phyloP scores from a whole-genome alignment of 352 stramenopile genomes.

The Thalassiosira oceanica region DNA sequence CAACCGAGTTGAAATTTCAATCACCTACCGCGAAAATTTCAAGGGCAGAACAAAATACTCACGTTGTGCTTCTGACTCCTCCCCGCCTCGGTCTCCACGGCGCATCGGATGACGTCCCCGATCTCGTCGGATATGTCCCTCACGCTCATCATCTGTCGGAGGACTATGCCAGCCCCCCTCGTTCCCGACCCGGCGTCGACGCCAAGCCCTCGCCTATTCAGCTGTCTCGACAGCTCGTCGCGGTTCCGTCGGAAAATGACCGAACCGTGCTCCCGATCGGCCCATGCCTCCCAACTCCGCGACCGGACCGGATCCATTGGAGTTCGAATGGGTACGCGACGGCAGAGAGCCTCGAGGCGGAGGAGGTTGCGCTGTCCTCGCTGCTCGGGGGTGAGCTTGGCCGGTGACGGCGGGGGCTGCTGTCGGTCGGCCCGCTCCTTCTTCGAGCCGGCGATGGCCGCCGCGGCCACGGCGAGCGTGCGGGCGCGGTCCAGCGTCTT shows the following conservation, averaged over 20 bases:
- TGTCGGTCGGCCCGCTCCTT: constrained; percentile 18
- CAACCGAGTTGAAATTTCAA: too few relatives aligned
- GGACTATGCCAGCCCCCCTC: constrained; percentile 55
- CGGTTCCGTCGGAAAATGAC: constrained; percentile 76
- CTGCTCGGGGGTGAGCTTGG: constrained; percentile 52
- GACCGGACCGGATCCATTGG: constrained; percentile 72
- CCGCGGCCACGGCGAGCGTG: constrained; percentile 67
- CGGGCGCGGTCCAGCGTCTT: constrained; percentile 48
- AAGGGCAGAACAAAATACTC: constrained; percentile 18
- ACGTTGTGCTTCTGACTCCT: constrained; percentile 66
- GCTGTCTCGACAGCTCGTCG: constrained; percentile 49
- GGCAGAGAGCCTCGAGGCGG: constrained; percentile 65
- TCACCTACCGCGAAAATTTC: not conserved
- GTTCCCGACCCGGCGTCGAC: constrained; percentile 57
- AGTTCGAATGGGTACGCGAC: constrained; percentile 45
- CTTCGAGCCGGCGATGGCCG: constrained; percentile 56
- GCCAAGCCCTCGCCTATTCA: constrained; percentile 51
- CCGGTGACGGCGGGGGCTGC: not conserved
- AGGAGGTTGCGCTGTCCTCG: constrained; percentile 63
- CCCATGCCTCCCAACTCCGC: constrained; percentile 74
- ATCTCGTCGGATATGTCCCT: constrained; percentile 67
- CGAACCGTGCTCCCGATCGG: constrained; percentile 59
- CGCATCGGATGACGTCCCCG: constrained; percentile 71
- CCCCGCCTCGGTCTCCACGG: constrained; percentile 79
- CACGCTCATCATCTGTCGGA: constrained; percentile 77